Percentiles rank a stretch among this genome's conserved stretches.
These are phyloP conservation scores for Arthrobotrys megalospora DNA, from an alignment of 2,329 filamentous ascomycete species.

Conservation along the genomic window DNA sequence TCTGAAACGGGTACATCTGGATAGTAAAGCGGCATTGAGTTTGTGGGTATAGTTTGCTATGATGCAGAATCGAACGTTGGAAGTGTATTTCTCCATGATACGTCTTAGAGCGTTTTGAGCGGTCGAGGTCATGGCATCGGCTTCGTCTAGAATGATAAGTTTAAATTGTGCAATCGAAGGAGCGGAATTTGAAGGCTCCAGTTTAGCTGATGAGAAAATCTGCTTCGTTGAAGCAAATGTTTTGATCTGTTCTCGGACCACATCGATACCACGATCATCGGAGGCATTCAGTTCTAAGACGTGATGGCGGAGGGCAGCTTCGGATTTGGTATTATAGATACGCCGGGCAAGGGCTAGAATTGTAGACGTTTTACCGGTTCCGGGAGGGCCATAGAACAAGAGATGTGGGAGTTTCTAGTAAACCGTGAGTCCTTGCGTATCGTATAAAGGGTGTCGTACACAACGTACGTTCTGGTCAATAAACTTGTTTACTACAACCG, in stretches of 20 bases:
- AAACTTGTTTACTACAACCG: conserved; percentile 83
- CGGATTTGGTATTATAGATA: conserved; percentile 80
- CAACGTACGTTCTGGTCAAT: conserved; percentile 83
- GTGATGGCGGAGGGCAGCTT: conserved; percentile 95
- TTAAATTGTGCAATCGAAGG: conserved; percentile 76
- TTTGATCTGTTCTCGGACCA: conserved; percentile 99
- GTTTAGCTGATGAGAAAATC: conserved; percentile 79
- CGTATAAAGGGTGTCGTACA: not conserved
- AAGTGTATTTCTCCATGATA: conserved; percentile 99
- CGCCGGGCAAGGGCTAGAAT: conserved; percentile 91
- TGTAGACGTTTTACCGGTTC: conserved; percentile 97
- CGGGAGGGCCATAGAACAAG: conserved; percentile 94
- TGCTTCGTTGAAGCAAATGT: conserved; percentile 98
- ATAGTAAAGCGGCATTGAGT: conserved; percentile 90
- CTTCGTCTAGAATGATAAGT: conserved; percentile 96
- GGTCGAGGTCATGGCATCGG: conserved; percentile 99
- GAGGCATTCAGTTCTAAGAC: conserved; percentile 97
- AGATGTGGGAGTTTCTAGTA: conserved; percentile 86
- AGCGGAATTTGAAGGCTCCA: conserved; percentile 67
- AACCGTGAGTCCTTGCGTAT: conserved; percentile 2
- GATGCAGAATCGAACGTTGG: conserved; percentile 97
- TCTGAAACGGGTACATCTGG: conserved; percentile 92
- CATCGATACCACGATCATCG: conserved; percentile 96
- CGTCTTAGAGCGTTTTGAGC: conserved; percentile 96
- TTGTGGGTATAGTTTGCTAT: conserved; percentile 99